Conservation (phyloP, 2,329 filamentous ascomycete species). For the Tolypocladium guangdongense region DNA sequence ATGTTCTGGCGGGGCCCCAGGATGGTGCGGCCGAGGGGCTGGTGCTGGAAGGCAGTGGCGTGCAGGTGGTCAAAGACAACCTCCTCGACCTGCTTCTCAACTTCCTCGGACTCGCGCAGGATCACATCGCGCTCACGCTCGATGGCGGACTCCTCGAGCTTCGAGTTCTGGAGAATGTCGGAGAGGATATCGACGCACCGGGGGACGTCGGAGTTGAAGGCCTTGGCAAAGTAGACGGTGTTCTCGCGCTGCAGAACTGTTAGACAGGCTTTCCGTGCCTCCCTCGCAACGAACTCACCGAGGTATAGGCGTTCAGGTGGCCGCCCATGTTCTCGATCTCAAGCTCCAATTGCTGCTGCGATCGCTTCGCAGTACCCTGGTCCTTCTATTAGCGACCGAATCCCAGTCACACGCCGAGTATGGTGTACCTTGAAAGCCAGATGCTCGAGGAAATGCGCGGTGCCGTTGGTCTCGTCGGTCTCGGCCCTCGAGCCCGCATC, state of each 20-base stretch:
- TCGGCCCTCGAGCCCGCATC: slow-evolving; percentile 97
- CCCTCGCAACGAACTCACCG: slow-evolving; percentile 50
- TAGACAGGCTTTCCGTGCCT: slow-evolving; percentile 11
- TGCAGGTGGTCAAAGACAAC: slow-evolving; percentile 99
- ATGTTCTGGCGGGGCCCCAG: slow-evolving; percentile 98
- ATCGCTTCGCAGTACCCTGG: slow-evolving; percentile 84
- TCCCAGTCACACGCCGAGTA: not conserved
- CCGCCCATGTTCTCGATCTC: slow-evolving; percentile 99
- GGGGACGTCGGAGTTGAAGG: slow-evolving; percentile 95
- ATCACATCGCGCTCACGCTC: slow-evolving; percentile 99
- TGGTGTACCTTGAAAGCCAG: slow-evolving; percentile 89
- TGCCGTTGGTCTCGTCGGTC: slow-evolving; percentile 97
- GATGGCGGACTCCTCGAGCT: slow-evolving; percentile 84
- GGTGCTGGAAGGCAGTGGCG: slow-evolving; percentile 93
- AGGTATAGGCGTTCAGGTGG: slow-evolving; percentile 98
- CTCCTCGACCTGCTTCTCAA: slow-evolving; percentile 99
- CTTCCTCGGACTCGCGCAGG: slow-evolving; percentile 96
- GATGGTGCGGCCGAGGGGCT: slow-evolving; percentile 94
- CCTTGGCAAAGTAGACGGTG: slow-evolving; percentile 99
- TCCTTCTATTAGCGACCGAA: not conserved
- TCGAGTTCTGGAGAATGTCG: slow-evolving; percentile 99
- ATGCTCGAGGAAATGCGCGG: slow-evolving; percentile 98
- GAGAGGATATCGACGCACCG: slow-evolving; percentile 95
- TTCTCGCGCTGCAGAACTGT: slow-evolving; percentile 67
- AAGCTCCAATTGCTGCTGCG: slow-evolving; percentile 94